Conservation (phyloP, 2,329 filamentous ascomycete species). For the Fusarium tupiense region DNA sequence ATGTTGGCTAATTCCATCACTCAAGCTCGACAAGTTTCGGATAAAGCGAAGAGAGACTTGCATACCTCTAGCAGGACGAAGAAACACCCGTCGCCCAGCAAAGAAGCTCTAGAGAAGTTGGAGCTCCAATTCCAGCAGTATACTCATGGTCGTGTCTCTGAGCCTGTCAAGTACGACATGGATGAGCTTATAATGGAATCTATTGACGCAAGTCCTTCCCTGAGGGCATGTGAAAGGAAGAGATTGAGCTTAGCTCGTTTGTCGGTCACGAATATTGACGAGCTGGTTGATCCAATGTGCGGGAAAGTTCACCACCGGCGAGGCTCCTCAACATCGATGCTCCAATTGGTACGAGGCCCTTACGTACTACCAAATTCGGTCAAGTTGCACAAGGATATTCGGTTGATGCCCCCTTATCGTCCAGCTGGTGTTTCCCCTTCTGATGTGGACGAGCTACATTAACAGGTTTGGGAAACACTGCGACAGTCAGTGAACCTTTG, state of each 20-base stretch:
- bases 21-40: constrained; percentile 10
- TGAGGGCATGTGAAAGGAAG: constrained; percentile 46
- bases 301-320: constrained; percentile 15
- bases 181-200: constrained; percentile 46
- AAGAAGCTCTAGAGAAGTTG: constrained; percentile 52
- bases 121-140: constrained; percentile 50
- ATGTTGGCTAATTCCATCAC: constrained; percentile 12
- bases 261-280: constrained; percentile 24
- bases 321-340: constrained; percentile 27
- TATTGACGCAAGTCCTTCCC: constrained; percentile 8
- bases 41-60: neutral
- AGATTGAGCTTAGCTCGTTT: constrained; percentile 28
- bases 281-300: constrained; percentile 4
- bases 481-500: neutral
- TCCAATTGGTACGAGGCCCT: neutral
- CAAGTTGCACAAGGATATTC: constrained; percentile 38
- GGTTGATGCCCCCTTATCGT: constrained; percentile 40
- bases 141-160: constrained; percentile 31
- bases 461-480: neutral
- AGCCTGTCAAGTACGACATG: constrained; percentile 27
- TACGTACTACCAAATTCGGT: constrained; percentile 26
- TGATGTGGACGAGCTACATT: constrained; percentile 51
- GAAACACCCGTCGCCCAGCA: constrained; percentile 59
- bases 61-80: constrained; percentile 44
- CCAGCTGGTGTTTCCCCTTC: constrained; percentile 37